A percentile compares a stretch with the other conserved stretches of the same genome.
These are phyloP conservation scores for Sophora flavescens DNA, from an alignment of 306 rosid genomes.

Conservation along the genomic window DNA sequence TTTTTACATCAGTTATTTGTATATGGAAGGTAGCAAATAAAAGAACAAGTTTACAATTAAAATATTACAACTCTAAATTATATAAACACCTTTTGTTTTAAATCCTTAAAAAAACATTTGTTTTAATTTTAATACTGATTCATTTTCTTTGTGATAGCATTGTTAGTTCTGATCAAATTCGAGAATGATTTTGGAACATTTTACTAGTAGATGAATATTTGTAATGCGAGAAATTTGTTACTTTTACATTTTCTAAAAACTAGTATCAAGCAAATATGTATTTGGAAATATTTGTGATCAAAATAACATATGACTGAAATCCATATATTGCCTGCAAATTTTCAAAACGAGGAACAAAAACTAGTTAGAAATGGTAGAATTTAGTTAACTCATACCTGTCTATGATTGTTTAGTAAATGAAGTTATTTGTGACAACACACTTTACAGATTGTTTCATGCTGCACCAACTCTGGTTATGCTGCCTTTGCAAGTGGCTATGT, in stretches of 20 bases:
- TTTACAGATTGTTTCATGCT: conserved; percentile 70
- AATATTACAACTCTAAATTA: conserved; percentile 2
- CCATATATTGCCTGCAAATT: conserved; percentile 24
- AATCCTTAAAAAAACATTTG: neutral
- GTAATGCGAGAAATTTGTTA: neutral
- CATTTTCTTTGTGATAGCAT: conserved; percentile 3
- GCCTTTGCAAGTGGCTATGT: conserved; percentile 77
- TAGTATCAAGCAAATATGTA: conserved; percentile 24
- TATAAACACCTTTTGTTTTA: neutral
- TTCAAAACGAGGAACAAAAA: conserved; percentile 34
- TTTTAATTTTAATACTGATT: neutral
- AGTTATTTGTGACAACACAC: conserved; percentile 30
- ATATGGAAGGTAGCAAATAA: conserved; percentile 29
- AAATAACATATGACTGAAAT: conserved; percentile 35
- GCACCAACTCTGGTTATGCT: conserved; percentile 59
- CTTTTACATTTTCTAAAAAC: conserved; percentile 24
- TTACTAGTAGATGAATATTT: neutral
- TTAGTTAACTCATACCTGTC: neutral
- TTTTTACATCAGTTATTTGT: conserved; percentile 11
- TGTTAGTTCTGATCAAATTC: conserved; percentile 19
- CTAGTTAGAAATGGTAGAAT: conserved; percentile 31
- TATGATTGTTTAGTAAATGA: conserved; percentile 32
- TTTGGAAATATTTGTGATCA: conserved; percentile 9
- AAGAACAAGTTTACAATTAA: neutral
- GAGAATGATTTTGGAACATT: conserved; percentile 6